These are phyloP conservation scores for Sporisorium iseilematis-ciliati DNA, from an alignment of 1,284 basidiomycete species.

Conservation along the genomic window DNA sequence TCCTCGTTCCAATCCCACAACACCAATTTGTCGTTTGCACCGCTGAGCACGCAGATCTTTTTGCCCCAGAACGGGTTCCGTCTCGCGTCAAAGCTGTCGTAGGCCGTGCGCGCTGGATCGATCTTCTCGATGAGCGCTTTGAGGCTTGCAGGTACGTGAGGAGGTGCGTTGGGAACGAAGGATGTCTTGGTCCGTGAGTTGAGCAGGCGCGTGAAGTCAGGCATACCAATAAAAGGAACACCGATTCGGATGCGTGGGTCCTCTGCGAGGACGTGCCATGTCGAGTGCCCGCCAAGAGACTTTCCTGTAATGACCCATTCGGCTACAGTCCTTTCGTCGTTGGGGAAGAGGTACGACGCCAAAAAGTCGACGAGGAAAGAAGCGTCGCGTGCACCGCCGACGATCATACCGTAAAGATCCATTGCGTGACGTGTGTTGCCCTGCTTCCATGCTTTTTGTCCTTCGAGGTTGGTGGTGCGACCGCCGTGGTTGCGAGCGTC, in stretches of 20 bases:
- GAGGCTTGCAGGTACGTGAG: constrained; percentile 59
- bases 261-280: constrained; percentile 77
- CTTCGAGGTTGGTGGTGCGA: constrained; percentile 60
- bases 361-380: constrained; percentile 85
- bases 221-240: constrained; percentile 81
- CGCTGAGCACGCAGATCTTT: constrained; percentile 63
- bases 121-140: constrained; percentile 53
- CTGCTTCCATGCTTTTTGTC: constrained; percentile 69
- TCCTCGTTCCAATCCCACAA: constrained; percentile 61
- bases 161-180: constrained; percentile 59
- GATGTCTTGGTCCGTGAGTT: constrained; percentile 56
- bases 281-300: constrained; percentile 82
- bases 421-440: constrained; percentile 63
- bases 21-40: constrained; percentile 64
- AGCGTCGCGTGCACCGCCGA: constrained; percentile 81
- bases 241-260: constrained; percentile 80
- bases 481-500: constrained; percentile 71
- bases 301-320: constrained; percentile 79
- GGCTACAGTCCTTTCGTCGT: constrained; percentile 76
- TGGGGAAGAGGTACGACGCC: constrained; percentile 81
- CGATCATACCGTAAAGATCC: constrained; percentile 70
- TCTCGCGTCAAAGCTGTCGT: constrained; percentile 43
- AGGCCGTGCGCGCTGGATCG: constrained; percentile 57
- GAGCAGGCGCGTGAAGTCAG: constrained; percentile 74
- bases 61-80: constrained; percentile 64